These are phyloP conservation scores for Trichoderma sp. DNA, from an alignment of 2,329 filamentous ascomycete genomes.

Conservation along the genomic window DNA sequence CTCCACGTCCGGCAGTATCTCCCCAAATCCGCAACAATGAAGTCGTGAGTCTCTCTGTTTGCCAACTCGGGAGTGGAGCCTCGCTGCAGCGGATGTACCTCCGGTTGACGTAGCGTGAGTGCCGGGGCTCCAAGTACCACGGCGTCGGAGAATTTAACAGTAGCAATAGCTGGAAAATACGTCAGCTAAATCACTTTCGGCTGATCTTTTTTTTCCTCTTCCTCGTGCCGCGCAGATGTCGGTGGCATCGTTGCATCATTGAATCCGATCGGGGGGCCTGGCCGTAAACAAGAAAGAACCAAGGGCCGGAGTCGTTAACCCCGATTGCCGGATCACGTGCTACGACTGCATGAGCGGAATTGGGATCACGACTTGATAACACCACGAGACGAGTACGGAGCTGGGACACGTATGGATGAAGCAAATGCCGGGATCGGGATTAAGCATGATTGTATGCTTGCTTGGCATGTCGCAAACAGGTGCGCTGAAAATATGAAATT, in stretches of 20 bases:
- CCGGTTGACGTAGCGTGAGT: not conserved
- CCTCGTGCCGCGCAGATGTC: not conserved
- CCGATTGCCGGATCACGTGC: conserved; percentile 21
- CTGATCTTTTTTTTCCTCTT: not conserved
- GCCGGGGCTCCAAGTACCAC: not conserved
- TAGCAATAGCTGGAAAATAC: not conserved
- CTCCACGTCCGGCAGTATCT: not conserved
- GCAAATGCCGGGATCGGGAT: not conserved
- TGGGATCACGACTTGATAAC: not conserved
- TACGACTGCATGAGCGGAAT: not conserved
- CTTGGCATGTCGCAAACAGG: not conserved
- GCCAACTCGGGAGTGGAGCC: not conserved
- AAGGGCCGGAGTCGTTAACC: conserved; percentile 11
- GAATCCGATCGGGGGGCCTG: conserved; percentile 1
- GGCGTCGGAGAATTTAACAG: not conserved
- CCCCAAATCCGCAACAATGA: not conserved
- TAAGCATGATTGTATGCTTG: not conserved
- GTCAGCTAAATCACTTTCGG: not conserved
- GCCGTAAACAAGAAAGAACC: not conserved
- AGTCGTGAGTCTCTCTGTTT: not conserved
- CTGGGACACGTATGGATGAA: not conserved
- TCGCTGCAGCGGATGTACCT: not conserved
- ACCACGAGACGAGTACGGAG: not conserved
- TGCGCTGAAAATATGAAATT: not conserved
- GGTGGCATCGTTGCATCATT: conserved; percentile 6